Evolutionary conservation across 2,329 filamentous ascomycete genomes (phyloP).

Genomic region (Stagonosporopsis tanaceti): DNA sequence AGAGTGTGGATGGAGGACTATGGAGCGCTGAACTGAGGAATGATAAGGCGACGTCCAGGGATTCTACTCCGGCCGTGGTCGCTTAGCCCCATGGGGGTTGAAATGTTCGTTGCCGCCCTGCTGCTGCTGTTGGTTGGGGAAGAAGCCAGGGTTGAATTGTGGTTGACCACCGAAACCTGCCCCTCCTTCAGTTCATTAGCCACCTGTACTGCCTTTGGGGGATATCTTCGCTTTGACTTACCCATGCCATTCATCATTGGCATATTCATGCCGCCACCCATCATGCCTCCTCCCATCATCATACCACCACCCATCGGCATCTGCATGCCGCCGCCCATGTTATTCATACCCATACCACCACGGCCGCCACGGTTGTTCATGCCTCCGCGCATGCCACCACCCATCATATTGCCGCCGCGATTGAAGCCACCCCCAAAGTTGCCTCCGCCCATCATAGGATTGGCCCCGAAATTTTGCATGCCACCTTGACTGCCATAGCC

Average conservation of each 20-base stretch:
- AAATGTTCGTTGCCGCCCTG: conserved; percentile 66
- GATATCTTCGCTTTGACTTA: conserved; percentile 24
- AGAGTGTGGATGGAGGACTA: background rate
- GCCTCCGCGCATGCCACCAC: conserved; percentile 56
- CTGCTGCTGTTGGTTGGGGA: conserved; percentile 57
- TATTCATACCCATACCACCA: conserved; percentile 47
- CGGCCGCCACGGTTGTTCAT: conserved; percentile 52
- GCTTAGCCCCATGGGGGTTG: conserved; percentile 83
- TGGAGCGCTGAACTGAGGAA: background rate
- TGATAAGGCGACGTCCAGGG: background rate
- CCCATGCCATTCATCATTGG: conserved; percentile 49
- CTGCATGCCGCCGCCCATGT: conserved; percentile 45
- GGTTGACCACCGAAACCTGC: conserved; percentile 69
- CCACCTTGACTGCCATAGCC: conserved; percentile 54
- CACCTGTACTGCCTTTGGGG: background rate
- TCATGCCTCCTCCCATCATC: conserved; percentile 59
- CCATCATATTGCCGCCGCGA: conserved; percentile 52
- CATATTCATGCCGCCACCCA: conserved; percentile 47
- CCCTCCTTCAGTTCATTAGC: conserved; percentile 24
- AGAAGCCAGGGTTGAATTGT: conserved; percentile 79
- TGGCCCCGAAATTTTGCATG: conserved; percentile 58
- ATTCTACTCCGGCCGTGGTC: conserved; percentile 73
- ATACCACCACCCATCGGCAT: conserved; percentile 52
- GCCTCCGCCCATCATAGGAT: conserved; percentile 44
- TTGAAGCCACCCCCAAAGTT: conserved; percentile 52